These are phyloP conservation scores for Agaricus blazei DNA, from an alignment of 768 basidiomycete genomes.

Conservation along the genomic window DNA sequence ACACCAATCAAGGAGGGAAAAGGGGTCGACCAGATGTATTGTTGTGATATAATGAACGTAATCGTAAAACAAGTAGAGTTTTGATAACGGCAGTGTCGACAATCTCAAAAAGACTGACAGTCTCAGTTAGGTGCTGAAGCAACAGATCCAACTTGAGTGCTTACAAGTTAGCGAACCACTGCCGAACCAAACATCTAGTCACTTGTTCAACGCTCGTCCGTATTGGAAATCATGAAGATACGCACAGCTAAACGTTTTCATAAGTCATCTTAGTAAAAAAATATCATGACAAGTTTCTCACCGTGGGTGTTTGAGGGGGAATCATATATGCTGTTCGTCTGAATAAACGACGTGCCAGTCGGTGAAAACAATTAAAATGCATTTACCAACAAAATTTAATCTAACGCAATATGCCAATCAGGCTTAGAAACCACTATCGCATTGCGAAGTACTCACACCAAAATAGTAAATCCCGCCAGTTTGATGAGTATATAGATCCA, in stretches of 20 bases:
- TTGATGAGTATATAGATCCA: slow-evolving; percentile 3
- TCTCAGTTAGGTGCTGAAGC: not conserved
- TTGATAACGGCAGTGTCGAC: slow-evolving; percentile 4
- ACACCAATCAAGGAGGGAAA: not conserved
- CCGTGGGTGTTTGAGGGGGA: not conserved
- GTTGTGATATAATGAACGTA: slow-evolving; percentile 2
- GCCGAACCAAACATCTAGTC: not conserved
- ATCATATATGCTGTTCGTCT: not conserved
- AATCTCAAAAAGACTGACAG: not conserved
- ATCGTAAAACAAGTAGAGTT: slow-evolving; percentile 1
- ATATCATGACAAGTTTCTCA: not conserved
- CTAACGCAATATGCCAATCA: not conserved
- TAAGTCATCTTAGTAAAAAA: not conserved
- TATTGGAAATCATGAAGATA: not conserved
- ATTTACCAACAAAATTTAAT: not conserved
- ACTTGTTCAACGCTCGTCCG: not conserved
- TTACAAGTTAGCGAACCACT: slow-evolving; percentile 5
- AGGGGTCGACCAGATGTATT: not conserved
- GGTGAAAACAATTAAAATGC: not conserved
- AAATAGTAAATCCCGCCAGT: not conserved
- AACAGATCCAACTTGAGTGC: not conserved
- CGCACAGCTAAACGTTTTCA: not conserved
- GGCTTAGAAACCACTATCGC: not conserved
- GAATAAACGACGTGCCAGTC: not conserved
- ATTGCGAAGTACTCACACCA: not conserved